A percentile compares a stretch with the other conserved stretches of the same genome.
Evolutionary conservation across 306 rosid genomes (phyloP).

Genomic region (Quercus ilex): DNA sequence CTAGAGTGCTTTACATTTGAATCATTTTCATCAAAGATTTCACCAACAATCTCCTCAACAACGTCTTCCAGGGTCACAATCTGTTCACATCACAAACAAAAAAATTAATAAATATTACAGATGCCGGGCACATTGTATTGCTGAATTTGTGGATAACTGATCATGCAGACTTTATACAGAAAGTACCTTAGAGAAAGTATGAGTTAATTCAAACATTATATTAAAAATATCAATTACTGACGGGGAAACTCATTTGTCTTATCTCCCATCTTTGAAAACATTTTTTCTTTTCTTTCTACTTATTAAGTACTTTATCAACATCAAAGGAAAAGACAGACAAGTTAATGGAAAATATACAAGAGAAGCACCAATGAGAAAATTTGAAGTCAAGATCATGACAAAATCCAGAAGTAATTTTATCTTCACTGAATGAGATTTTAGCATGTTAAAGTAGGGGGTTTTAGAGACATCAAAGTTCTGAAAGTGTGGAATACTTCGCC

Average conservation of each 20-base stretch:
- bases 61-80: slow-evolving; percentile 91
- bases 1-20: slow-evolving; percentile 61
- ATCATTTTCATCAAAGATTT: slow-evolving; percentile 97
- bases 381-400: not conserved
- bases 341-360: not conserved
- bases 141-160: slow-evolving; percentile 9
- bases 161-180: slow-evolving; percentile 1
- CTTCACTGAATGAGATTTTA: too few relatives aligned
- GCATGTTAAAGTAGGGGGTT: too few relatives aligned
- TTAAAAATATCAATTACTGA: not conserved
- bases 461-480: too few relatives aligned
- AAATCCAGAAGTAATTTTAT: not conserved
- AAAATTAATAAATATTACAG: not conserved
- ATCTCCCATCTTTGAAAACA: not conserved
- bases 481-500: too few relatives aligned
- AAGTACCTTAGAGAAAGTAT: slow-evolving; percentile 2
- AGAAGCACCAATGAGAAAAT: not conserved
- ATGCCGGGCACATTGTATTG: slow-evolving; percentile 1
- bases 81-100: slow-evolving; percentile 37
- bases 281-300: not conserved
- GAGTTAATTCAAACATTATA: not conserved
- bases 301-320: not conserved
- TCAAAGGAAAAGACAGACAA: not conserved
- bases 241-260: not conserved
- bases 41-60: slow-evolving; percentile 99